phyloP scores from a whole-genome alignment of 2,329 filamentous ascomycete genomes.

The Fusarium sp. region DNA sequence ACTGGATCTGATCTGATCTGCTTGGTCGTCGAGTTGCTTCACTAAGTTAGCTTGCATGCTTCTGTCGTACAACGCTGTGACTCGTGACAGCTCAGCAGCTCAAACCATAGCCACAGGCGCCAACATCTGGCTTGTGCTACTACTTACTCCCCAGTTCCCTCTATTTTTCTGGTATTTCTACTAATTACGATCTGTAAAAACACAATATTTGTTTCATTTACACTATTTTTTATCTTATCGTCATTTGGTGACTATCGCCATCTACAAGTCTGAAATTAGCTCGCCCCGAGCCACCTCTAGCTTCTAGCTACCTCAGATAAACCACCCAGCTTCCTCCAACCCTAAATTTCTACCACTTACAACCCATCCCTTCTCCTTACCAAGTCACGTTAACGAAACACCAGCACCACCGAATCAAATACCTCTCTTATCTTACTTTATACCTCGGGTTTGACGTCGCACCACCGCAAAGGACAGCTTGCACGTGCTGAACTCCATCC shows the following conservation, averaged over 20 bases:
- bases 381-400: slow-evolving; percentile 3
- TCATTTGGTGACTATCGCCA: neutral
- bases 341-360: slow-evolving; percentile 20
- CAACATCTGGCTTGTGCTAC: slow-evolving; percentile 18
- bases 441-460: slow-evolving; percentile 20
- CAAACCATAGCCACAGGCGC: neutral
- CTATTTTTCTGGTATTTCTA: neutral
- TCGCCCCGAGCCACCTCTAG: slow-evolving; percentile 4
- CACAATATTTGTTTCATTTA: neutral
- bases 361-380: slow-evolving; percentile 3
- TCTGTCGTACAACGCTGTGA: slow-evolving; percentile 17
- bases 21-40: slow-evolving; percentile 17
- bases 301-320: slow-evolving; percentile 6
- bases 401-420: neutral
- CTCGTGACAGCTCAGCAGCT: slow-evolving; percentile 26
- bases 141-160: neutral
- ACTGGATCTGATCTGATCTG: slow-evolving; percentile 1
- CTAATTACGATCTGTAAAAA: neutral
- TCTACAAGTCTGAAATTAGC: neutral
- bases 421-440: neutral
- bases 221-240: slow-evolving; percentile 1
- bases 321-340: slow-evolving; percentile 14
- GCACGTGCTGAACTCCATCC: slow-evolving; percentile 27
- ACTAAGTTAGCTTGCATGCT: neutral
- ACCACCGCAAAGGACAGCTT: slow-evolving; percentile 27